Base-by-base conservation (phyloP, 139 green algal species). In the Asterochloris sp. region DNA sequence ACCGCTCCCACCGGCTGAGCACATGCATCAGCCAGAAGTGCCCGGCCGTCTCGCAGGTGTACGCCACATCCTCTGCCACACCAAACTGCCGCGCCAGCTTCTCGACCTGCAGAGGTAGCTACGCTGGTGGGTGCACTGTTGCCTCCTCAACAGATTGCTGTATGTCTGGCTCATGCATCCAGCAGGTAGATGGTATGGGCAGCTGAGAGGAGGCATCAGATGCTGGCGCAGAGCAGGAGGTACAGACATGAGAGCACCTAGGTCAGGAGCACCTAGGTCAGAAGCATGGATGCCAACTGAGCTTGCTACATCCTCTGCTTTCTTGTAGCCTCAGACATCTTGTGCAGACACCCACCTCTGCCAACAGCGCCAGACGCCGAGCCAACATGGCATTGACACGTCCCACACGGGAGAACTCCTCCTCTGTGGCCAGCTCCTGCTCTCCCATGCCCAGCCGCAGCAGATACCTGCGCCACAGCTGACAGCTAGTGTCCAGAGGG, bases 11-110 rank as follows among this genome's bases (percentile, higher is more conserved):
- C 54, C 91, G 89, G 63, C 89, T 88, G 64, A 98, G 86, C 79
- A 99, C 94, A 83, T 99, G 96, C 83, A 99, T 85, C 84, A 99
- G 89, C 95, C 95, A 99, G 87, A 99, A 99, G 91, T 99, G 90
- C 10, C 85, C 92, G 0, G 95, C 95, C 0, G 92, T 99, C 89
- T 99, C 97, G 83, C 97, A 99, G 12, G 96, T 99, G 90, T 98
- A 98, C 12, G 91, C 91, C 77, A 94, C 90, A 38, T 94, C 86
- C 74, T 86, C 79, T 17, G 87, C 85, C 54, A 96, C 84, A 0
- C 79, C 64, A 76, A 96, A 86, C 68, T 93, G 86, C 79, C 92
- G 88, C 24, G 94, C 90, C 87, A 98, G 86, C 80, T 83, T 85
- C 86, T 96, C 92, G 73, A 98, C 92, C 89, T 92, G 85, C 62